These are phyloP conservation scores for Discostella stelligera DNA, from an alignment of 352 stramenopile genomes.

Conservation along the genomic window DNA sequence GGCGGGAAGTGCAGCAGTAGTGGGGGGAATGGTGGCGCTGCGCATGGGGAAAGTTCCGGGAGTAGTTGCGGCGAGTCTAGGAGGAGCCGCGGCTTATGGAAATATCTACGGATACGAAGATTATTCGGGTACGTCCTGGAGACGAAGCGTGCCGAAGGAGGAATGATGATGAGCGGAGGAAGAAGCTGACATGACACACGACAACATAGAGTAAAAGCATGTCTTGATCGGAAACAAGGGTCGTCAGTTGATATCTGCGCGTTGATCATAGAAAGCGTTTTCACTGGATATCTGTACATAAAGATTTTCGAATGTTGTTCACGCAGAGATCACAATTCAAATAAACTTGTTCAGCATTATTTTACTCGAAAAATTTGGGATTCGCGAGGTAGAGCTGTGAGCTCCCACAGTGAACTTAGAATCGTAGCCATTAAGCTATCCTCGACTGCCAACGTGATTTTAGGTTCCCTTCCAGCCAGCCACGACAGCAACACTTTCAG, in stretches of 20 bases:
- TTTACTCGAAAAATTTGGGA: constrained; percentile 29
- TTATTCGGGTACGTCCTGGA: constrained; percentile 35
- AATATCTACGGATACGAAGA: constrained; percentile 50
- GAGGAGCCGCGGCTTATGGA: constrained; percentile 38
- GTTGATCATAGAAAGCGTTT: neutral
- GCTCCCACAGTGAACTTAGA: neutral
- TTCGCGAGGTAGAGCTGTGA: neutral
- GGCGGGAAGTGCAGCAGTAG: constrained; percentile 20
- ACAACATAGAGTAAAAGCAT: too few relatives aligned
- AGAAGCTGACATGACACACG: too few relatives aligned
- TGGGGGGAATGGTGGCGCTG: constrained; percentile 36
- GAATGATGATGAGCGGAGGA: neutral
- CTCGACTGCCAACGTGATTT: neutral
- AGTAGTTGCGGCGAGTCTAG: constrained; percentile 15
- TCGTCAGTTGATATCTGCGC: neutral
- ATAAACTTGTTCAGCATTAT: constrained; percentile 33
- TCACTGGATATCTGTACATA: neutral
- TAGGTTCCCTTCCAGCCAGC: neutral
- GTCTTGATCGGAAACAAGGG: neutral
- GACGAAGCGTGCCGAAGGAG: constrained; percentile 13
- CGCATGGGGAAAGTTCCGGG: constrained; percentile 34
- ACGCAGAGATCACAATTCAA: constrained; percentile 2
- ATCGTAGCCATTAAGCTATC: neutral
- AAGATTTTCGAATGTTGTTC: neutral
- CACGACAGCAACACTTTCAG: neutral